Conservation (phyloP, 176 grass and related monocot genomes). For the Carex scoparia region DNA sequence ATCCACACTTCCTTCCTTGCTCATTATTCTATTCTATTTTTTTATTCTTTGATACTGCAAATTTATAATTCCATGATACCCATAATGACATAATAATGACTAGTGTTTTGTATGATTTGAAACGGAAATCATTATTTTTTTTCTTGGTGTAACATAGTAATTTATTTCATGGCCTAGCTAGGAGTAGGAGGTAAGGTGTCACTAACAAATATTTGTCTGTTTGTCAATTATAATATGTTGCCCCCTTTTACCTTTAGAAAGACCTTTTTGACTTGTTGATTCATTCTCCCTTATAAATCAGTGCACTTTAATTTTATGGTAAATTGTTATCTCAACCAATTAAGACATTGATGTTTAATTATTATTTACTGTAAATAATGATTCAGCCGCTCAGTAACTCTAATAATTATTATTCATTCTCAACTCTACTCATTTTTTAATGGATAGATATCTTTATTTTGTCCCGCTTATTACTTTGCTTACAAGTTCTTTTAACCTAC, state of each 20-base stretch:
- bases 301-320: neutral
- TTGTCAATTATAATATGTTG: neutral
- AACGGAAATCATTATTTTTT: neutral
- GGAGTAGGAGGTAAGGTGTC: neutral
- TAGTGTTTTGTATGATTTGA: neutral
- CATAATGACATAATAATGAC: neutral
- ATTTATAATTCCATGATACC: neutral
- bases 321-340: neutral
- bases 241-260: neutral
- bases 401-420: too few relatives aligned
- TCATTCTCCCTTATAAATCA: neutral
- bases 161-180: neutral
- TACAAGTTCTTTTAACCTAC: neutral
- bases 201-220: neutral
- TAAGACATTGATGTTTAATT: neutral
- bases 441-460: neutral
- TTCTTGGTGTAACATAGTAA: neutral
- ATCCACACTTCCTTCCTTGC: neutral
- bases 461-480: neutral
- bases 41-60: neutral
- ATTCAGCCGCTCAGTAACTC: too few relatives aligned
- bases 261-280: neutral
- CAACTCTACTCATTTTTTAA: neutral
- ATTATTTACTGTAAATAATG: neutral
- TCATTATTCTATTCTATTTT: neutral